These are phyloP conservation scores for Fermentozyma sake DNA, from an alignment of 1,139 yeast species.

Conservation along the genomic window DNA sequence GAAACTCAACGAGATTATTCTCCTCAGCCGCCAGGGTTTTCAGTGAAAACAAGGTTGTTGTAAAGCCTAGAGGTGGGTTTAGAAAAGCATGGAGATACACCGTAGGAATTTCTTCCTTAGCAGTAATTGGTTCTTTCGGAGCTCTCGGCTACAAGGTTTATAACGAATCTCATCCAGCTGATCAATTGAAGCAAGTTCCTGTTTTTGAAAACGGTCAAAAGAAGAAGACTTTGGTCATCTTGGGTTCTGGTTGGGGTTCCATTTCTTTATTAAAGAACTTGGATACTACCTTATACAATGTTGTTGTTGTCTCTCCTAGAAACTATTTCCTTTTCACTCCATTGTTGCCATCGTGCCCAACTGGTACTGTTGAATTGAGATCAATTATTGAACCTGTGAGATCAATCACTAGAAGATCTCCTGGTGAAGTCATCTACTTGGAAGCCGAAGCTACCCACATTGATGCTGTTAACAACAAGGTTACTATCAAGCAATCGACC, in stretches of 20 bases:
- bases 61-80: conserved; percentile 13
- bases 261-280: conserved; percentile 76
- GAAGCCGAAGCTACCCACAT: conserved; percentile 90
- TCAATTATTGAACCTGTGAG: conserved; percentile 87
- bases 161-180: conserved; percentile 57
- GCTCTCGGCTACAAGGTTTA: conserved; percentile 54
- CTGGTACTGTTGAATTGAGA: conserved; percentile 87
- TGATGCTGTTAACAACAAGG: conserved; percentile 61
- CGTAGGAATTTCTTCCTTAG: conserved; percentile 22
- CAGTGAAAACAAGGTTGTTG: conserved; percentile 7
- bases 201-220: conserved; percentile 62
- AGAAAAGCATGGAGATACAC: conserved; percentile 27
- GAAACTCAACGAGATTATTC: conserved; percentile 14
- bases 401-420: conserved; percentile 53
- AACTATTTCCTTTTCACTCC: conserved; percentile 95
- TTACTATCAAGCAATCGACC: conserved; percentile 55
- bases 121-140: conserved; percentile 37
- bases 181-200: conserved; percentile 48
- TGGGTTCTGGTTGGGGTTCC: conserved; percentile 96
- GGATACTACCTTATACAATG: conserved; percentile 84
- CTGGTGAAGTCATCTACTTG: conserved; percentile 77
- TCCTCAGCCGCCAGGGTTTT: conserved; percentile 13
- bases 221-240: conserved; percentile 82
- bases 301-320: conserved; percentile 86
- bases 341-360: conserved; percentile 86